phyloP scores from a whole-genome alignment of 768 basidiomycete species.

The Hemileccinum rubropunctum region DNA sequence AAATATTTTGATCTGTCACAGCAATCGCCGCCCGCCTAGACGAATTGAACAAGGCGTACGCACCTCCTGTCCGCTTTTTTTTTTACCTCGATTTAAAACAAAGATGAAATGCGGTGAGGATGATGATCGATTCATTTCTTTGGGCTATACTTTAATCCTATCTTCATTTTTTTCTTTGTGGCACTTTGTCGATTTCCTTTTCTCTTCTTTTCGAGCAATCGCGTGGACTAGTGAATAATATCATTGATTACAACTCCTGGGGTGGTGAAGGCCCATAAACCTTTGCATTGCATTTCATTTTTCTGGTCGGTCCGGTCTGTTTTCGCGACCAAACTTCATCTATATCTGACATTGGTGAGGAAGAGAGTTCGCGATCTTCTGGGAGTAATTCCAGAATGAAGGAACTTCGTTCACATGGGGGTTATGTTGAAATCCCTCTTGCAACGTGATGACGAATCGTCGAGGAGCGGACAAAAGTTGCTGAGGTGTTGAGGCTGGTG shows the following conservation, averaged over 20 bases:
- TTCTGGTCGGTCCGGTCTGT: constrained; percentile 14
- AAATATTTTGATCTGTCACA: neutral
- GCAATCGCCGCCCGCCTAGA: too few species aligned
- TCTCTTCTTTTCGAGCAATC: too few species aligned
- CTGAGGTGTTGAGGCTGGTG: constrained; percentile 14
- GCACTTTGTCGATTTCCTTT: too few species aligned
- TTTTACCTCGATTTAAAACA: too few species aligned
- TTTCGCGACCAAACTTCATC: constrained; percentile 13
- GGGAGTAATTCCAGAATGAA: constrained; percentile 46
- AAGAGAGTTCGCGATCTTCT: constrained; percentile 45
- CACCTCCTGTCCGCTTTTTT: too few species aligned
- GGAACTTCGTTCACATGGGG: constrained; percentile 24
- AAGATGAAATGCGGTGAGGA: too few species aligned
- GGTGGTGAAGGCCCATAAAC: constrained; percentile 19
- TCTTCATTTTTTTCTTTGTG: too few species aligned
- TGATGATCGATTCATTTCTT: too few species aligned
- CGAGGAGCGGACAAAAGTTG: constrained; percentile 16
- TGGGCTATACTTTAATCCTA: too few species aligned
- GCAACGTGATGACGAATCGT: constrained; percentile 21
- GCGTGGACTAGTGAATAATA: too few species aligned
- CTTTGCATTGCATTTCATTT: constrained; percentile 14
- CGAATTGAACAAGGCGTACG: too few species aligned
- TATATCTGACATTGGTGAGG: constrained; percentile 13
- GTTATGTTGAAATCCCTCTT: constrained; percentile 30
- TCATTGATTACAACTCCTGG: too few species aligned